Percentiles rank a stretch among this genome's conserved stretches.
Evolutionary conservation across 2,329 filamentous ascomycete genomes (phyloP).

Genomic region (Colletotrichum chrysophilum): DNA sequence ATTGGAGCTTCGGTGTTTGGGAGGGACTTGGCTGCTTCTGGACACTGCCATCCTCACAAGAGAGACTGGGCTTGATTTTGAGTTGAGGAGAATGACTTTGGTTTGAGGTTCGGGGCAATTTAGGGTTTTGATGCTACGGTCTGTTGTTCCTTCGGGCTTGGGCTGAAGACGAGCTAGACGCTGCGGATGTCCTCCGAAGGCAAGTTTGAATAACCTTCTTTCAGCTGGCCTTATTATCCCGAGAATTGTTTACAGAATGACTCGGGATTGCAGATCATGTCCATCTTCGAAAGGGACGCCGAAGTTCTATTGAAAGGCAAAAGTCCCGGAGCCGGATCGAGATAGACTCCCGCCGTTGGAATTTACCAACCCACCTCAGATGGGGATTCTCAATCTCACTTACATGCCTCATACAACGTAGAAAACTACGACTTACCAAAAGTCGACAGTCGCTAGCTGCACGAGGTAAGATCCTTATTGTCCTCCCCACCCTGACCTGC

Average conservation of each 20-base stretch:
- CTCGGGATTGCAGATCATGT: neutral
- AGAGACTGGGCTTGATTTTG: neutral
- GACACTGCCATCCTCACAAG: neutral
- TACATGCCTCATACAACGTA: neutral
- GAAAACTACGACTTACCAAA: neutral
- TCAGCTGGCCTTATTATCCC: neutral
- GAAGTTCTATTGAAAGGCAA: neutral
- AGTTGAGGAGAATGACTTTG: neutral
- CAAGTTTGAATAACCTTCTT: neutral
- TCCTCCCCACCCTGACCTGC: rapidly evolving
- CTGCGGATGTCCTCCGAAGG: neutral
- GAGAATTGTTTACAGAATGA: neutral
- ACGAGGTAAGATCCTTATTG: neutral
- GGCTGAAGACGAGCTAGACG: neutral
- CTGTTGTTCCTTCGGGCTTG: neutral
- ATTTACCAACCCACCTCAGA: rapidly evolving
- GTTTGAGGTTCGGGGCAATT: neutral
- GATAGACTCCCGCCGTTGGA: neutral
- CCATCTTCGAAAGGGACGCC: neutral
- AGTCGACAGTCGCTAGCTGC: neutral
- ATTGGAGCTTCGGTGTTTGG: neutral
- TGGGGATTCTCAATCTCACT: neutral
- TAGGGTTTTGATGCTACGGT: neutral
- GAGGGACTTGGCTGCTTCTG: neutral
- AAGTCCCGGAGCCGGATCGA: neutral